Percentiles rank a stretch among this genome's conserved stretches.
Evolutionary conservation across 164 flowering plant genomes (phyloP).

Genomic region (Magnolia sinica): DNA sequence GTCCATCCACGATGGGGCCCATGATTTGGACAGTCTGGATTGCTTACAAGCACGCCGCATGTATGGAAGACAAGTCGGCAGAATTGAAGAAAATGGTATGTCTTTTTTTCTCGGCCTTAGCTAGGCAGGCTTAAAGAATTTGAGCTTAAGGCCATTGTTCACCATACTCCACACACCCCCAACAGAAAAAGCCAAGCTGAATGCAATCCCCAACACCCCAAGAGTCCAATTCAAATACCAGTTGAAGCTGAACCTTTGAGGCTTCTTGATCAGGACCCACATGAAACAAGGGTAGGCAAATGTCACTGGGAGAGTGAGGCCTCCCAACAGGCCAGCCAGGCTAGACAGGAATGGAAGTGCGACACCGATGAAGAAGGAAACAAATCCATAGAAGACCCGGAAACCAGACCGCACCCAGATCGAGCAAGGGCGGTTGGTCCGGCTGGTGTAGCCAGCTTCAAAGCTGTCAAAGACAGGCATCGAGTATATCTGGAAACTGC

Average conservation of each 20-base stretch:
- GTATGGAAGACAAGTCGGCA: too few species aligned
- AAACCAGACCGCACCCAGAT: conserved; percentile 94
- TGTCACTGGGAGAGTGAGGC: conserved; percentile 94
- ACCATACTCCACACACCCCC: conserved; percentile 98
- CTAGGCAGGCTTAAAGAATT: conserved; percentile 77
- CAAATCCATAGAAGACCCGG: conserved; percentile 81
- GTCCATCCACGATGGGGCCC: neutral
- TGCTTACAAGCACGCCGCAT: neutral
- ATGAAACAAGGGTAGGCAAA: conserved; percentile 99
- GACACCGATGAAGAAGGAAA: conserved; percentile 83
- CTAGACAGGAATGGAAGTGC: conserved; percentile 97
- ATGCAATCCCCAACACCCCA: conserved; percentile 86
- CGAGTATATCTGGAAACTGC: conserved; percentile 97
- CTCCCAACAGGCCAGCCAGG: conserved; percentile 90
- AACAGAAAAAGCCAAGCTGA: conserved; percentile 85
- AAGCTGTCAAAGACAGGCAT: conserved; percentile 99
- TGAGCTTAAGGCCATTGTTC: conserved; percentile 73
- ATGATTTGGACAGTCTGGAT: neutral
- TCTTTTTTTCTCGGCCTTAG: conserved; percentile 14
- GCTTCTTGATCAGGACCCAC: conserved; percentile 94
- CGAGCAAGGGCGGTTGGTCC: conserved; percentile 97
- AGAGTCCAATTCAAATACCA: conserved; percentile 95
- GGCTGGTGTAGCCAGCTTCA: conserved; percentile 92
- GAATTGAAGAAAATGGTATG: neutral
- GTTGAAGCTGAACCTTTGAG: conserved; percentile 68